Percentiles rank a stretch among this genome's conserved stretches.
Evolutionary conservation across 108 stramenopile genomes (phyloP).

Genomic region (Pseudonitzschia pungens): DNA sequence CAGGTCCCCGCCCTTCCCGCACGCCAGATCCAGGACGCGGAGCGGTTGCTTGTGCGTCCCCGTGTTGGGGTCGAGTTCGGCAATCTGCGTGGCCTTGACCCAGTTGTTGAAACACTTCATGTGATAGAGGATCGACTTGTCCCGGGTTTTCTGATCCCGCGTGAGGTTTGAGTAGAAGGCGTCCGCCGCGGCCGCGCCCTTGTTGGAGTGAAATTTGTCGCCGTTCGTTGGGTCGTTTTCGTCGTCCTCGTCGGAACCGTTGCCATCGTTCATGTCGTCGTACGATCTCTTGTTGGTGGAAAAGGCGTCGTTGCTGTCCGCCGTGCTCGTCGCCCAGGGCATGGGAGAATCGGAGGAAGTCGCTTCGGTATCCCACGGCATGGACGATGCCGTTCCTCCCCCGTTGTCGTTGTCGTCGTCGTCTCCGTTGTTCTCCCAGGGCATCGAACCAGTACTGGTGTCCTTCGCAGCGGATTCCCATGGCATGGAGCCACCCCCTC

Average conservation of each 20-base stretch:
- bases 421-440: constrained; percentile 8
- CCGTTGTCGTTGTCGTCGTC: constrained; percentile 4
- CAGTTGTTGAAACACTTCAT: constrained; percentile 97
- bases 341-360: neutral
- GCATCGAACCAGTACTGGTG: neutral
- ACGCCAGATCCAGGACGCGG: constrained; percentile 93
- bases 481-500: neutral
- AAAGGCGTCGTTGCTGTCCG: neutral
- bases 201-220: constrained; percentile 61
- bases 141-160: constrained; percentile 65
- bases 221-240: constrained; percentile 23
- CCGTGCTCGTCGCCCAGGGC: constrained; percentile 27
- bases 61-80: constrained; percentile 58
- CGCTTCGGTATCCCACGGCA: constrained; percentile 21
- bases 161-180: constrained; percentile 79
- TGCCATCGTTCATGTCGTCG: constrained; percentile 20
- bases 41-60: constrained; percentile 42
- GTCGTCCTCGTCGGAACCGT: constrained; percentile 25
- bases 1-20: constrained; percentile 99
- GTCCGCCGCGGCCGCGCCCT: constrained; percentile 84
- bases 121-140: constrained; percentile 90
- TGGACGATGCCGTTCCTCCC: neutral
- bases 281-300: constrained; percentile 16
- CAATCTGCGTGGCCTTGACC: constrained; percentile 95
- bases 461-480: constrained; percentile 14